Base-by-base conservation (phyloP, 1,139 yeast genomes). In the Yarrowia galli region DNA sequence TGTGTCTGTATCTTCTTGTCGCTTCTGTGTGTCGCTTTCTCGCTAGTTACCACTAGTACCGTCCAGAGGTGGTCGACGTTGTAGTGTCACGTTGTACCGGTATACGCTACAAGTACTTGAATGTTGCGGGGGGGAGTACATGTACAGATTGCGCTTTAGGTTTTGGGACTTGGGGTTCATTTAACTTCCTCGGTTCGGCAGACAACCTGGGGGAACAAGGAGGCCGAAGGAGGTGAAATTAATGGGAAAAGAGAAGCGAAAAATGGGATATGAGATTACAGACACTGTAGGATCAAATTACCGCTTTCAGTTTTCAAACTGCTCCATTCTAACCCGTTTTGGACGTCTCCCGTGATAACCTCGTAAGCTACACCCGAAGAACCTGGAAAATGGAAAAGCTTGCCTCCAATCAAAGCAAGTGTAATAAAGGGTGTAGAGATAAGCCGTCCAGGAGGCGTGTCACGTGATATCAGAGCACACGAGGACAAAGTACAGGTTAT, bases 131-230 rank as follows among this genome's bases (percentile, higher is more conserved):
- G 61, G 40, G 46, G 22, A 38, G 61, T 54, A 54, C 61, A 54
- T 53, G 56, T 32, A 35, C 43, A n/a, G 46, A 40, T 23, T 25
- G 61, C 61, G 25, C 36, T 40, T 54, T 40, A 54, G 48, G 61
- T 54, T 46, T 53, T 38, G 61, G 61, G 46, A 40, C 61, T 28
- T 20, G 25, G 53, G 42, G n/a, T 43, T 53, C 22, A 38, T 53
- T 53, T 53, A 38, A 53, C 45, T 53, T 53, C 61, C 61, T 54
- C 61, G 61, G 61, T 54, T 54, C 61, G 61, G 61, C 61, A 23
- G 36, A 10, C 20, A 12, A 15, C 3, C 13, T 18, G 20, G 22
- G 32, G 46, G 22, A 7, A 15, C 22, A 28, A 53, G 15, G 22
- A 13, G 48, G 36, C 36, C 23, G 61, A 23, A 7, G 40, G 6